A percentile compares a stretch with the other conserved stretches of the same genome.
These are phyloP conservation scores for Pseudogymnoascus sp. DNA, from an alignment of 2,329 filamentous ascomycete species.

Conservation along the genomic window DNA sequence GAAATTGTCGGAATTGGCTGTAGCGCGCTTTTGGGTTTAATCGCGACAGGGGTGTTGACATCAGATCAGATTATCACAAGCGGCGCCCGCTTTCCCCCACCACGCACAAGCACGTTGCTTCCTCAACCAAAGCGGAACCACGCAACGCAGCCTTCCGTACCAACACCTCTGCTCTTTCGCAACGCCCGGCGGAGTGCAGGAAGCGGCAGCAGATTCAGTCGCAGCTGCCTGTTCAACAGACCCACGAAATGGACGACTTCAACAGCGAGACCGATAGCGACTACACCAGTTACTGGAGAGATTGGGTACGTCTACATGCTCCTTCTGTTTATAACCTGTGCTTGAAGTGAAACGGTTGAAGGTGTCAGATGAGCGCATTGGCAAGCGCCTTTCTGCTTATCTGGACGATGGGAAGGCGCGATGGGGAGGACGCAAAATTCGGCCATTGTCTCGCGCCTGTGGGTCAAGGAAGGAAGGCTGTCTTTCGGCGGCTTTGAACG, in stretches of 20 bases:
- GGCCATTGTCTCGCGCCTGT: not conserved
- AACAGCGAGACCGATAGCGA: conserved; percentile 97
- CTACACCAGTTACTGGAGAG: conserved; percentile 98
- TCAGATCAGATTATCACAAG: conserved; percentile 8
- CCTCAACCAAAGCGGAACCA: not conserved
- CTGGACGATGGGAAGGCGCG: not conserved
- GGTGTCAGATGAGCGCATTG: not conserved
- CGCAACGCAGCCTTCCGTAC: not conserved
- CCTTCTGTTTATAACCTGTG: conserved; percentile 10
- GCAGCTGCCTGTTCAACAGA: not conserved
- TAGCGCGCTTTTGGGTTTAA: conserved; percentile 3
- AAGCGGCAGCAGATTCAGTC: conserved; percentile 2
- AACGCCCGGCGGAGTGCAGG: conserved; percentile 1
- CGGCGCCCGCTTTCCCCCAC: conserved; percentile 7
- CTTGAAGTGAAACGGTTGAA: not conserved
- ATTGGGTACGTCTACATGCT: conserved; percentile 68
- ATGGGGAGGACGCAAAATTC: not conserved
- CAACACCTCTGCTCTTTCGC: conserved; percentile 1
- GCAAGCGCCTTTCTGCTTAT: not conserved
- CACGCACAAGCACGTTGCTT: not conserved
- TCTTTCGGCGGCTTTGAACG: not conserved
- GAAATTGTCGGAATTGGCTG: not conserved
- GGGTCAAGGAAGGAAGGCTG: not conserved
- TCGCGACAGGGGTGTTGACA: conserved; percentile 9
- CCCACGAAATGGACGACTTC: conserved; percentile 76